Evolutionary conservation across 225 moss, liverwort and hornwort genomes (phyloP), one percentile per base, ranked within the genome.

Genomic region (Rhytidiadelphus loreus): DNA sequence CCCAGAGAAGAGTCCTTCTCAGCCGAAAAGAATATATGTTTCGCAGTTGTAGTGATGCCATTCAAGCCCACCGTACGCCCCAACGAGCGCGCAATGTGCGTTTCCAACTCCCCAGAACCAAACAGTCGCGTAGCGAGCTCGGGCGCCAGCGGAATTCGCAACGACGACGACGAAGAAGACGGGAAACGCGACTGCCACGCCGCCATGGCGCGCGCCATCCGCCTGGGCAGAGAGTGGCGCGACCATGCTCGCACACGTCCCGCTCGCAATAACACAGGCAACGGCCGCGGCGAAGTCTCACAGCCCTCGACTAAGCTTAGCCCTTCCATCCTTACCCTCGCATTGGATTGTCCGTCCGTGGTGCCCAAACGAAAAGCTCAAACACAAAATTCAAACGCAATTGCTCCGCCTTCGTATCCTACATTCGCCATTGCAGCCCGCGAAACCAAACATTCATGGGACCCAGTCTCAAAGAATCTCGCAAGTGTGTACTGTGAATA

Each of bases 71-170:
- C 57, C 20, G 92, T 82, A 23, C 91, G 90, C 57, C 91, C 94
- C 85, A 93, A 77, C 28, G 94, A 88, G 68, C 89, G 92, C 69
- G 91, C 89, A 69, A 94, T 91, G 82, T 93, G 92, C 57, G 89
- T 89, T 64, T 94, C 92, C 85, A 94, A 76, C 33, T 72, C 81
- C 37, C 93, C 93, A 55, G 92, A 92, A 7, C 93, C 87, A 59
- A 94, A 93, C 87, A 93, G 78, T 32, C 87, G 90, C n/a, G 83
- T 79, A 12, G 88, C 93, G 24, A 80, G 89, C 59, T 93, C 92
- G 14, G 92, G 62, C 25, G 78, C 74, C 81, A 90, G 85, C 30
- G 90, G 80, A 32, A 93, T 92, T 61, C 88, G 91, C 83, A 83
- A 88, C 25, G 92, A 80, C 39, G 91, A 86, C 75, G 94, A 75